Percentiles rank a stretch among this genome's conserved stretches.
phyloP scores from a whole-genome alignment of 2,329 filamentous ascomycete genomes.

The Epichloe scottii region DNA sequence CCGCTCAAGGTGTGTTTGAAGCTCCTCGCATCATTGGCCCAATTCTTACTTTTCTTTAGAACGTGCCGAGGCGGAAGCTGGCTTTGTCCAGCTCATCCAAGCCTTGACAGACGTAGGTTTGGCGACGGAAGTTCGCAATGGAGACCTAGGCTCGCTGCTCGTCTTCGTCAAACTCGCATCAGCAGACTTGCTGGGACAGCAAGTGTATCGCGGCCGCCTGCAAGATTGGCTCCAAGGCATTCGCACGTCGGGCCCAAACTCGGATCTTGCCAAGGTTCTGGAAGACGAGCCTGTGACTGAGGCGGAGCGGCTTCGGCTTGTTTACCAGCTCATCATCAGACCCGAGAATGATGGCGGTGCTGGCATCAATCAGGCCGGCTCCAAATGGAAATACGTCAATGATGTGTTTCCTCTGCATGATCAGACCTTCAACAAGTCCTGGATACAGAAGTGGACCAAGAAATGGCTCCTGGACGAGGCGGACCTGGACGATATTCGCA shows the following conservation, averaged over 20 bases:
- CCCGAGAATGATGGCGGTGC: conserved; percentile 64
- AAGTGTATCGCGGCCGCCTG: conserved; percentile 76
- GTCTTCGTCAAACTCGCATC: conserved; percentile 75
- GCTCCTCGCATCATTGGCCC: neutral
- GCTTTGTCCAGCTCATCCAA: conserved; percentile 67
- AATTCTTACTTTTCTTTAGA: conserved; percentile 32
- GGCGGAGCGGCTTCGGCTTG: conserved; percentile 75
- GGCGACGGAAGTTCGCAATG: conserved; percentile 74
- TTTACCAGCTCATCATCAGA: conserved; percentile 74
- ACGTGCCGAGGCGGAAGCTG: conserved; percentile 53
- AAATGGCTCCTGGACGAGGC: conserved; percentile 54
- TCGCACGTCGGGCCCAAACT: conserved; percentile 61
- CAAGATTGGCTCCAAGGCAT: conserved; percentile 92
- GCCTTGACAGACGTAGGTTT: conserved; percentile 69
- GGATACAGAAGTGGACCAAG: conserved; percentile 63
- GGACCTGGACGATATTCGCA: conserved; percentile 62
- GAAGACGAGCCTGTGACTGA: conserved; percentile 68
- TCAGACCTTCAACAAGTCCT: conserved; percentile 58
- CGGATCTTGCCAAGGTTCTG: conserved; percentile 56
- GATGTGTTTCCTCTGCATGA: conserved; percentile 73
- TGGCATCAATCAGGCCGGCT: conserved; percentile 56
- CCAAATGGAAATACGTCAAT: conserved; percentile 60
- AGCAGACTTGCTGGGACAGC: conserved; percentile 58
- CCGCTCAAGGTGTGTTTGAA: conserved; percentile 44
- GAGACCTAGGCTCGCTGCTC: conserved; percentile 61